Evolutionary conservation across 352 stramenopile species (phyloP), one percentile per base, ranked within the genome.

Genomic region (Globisporangium lucens): DNA sequence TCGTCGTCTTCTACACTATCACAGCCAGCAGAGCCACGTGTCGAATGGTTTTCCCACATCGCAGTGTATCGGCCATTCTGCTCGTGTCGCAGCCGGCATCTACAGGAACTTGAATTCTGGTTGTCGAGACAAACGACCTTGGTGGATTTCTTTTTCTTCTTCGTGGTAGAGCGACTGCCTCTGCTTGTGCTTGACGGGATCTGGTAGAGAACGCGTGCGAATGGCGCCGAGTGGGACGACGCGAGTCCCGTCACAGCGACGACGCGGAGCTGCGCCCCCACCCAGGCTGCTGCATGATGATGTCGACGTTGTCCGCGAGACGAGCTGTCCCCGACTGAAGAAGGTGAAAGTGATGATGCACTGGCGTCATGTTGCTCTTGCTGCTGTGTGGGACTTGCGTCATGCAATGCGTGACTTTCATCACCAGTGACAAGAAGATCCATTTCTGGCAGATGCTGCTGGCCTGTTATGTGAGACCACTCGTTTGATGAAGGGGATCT

Each of bases 201-300:
- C 65, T 47, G 64, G 59, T 87, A 85, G 0, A 87, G 20, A n/a
- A 91, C 46, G 17, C 81, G 80, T 0, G 77, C 30, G 57, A 89
- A 89, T 8, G 79, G 81, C 2, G 78, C 61, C 3, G 72, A 35
- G 51, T 89, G 83, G 38, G 67, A 76, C 2, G 73, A 74, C n/a
- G 74, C 74, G 13, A 91, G 70, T 15, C 79, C 81, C 0, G 78
- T 74, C 33, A 76, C 72, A 15, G 73, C 78, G 41, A 77, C 55
- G 22, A 70, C 68, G 15, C 55, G 30, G 20, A 85, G 58, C 65
- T 82, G 74, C 15, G 67, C 79, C 4, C 75, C 69, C 7, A 70
- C 65, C 65, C 65, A 70, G 17, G 65, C 24, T 8, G n/a, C n/a
- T 22, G 30, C 12, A 43, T 43, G 36, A 38, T 4, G 6, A 30